These are phyloP conservation scores for Beta vulgaris DNA, from an alignment of 148 eudicot species.

Conservation along the genomic window DNA sequence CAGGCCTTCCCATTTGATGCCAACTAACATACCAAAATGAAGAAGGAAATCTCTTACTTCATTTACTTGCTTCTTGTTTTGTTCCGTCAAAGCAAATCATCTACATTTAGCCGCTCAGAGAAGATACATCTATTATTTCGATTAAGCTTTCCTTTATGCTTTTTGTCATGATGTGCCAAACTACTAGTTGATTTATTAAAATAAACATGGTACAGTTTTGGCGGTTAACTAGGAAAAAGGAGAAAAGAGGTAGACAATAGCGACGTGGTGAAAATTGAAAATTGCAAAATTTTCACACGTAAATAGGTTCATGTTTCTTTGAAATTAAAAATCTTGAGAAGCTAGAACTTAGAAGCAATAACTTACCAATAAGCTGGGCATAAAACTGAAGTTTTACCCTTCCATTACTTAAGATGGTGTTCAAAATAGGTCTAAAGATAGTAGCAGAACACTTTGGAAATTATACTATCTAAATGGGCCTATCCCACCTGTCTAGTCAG, in stretches of 20 bases:
- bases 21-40: no score
- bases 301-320: not conserved
- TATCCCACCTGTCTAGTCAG: not conserved
- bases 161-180: not conserved
- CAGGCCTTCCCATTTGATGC: not conserved
- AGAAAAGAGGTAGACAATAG: not conserved
- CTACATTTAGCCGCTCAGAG: no score
- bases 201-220: not conserved
- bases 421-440: not conserved
- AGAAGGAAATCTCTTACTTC: no score
- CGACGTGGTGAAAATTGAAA: not conserved
- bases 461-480: not conserved
- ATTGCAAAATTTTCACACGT: not conserved
- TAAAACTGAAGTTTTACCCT: not conserved
- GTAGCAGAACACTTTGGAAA: not conserved
- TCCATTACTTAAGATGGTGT: not conserved
- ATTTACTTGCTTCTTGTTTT: no score
- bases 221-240: not conserved
- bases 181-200: not conserved
- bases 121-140: no score
- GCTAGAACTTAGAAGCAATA: not conserved
- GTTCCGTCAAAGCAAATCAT: no score
- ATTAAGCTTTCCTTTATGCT: no score
- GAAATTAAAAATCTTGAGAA: not conserved
- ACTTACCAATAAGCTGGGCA: not conserved